Conservation (phyloP, 805 yeast species). For the Zygoascus biomembranicola region DNA sequence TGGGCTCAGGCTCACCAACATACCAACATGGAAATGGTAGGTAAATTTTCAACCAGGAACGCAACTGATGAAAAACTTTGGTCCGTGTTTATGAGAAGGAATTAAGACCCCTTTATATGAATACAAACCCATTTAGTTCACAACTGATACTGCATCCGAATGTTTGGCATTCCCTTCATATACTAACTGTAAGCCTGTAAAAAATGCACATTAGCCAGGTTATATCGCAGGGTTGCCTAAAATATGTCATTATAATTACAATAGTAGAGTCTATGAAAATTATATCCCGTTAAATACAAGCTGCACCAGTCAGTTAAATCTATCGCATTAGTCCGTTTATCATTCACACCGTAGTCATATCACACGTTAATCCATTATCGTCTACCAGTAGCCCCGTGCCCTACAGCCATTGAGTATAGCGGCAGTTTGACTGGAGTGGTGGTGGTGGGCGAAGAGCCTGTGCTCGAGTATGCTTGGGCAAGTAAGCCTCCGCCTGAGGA, state of each 20-base stretch:
- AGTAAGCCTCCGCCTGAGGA: neutral
- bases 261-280: too few species aligned
- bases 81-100: constrained; percentile 34
- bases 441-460: neutral
- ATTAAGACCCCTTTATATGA: constrained; percentile 31
- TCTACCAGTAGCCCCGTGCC: neutral
- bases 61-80: constrained; percentile 23
- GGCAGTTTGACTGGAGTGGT: neutral
- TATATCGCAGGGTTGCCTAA: too few species aligned
- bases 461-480: neutral
- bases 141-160: constrained; percentile 9
- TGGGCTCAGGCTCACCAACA: too few species aligned
- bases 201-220: too few species aligned
- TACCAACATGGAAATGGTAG: too few species aligned
- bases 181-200: too few species aligned
- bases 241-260: too few species aligned
- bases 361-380: neutral
- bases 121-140: constrained; percentile 26
- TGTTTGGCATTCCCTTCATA: neutral
- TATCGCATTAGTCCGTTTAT: too few species aligned
- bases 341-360: neutral
- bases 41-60: too few species aligned
- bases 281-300: too few species aligned
- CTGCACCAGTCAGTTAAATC: too few species aligned
- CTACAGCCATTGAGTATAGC: neutral